These are phyloP conservation scores for Fagopyrum homotropicum DNA, from an alignment of 148 eudicot species.

Conservation along the genomic window DNA sequence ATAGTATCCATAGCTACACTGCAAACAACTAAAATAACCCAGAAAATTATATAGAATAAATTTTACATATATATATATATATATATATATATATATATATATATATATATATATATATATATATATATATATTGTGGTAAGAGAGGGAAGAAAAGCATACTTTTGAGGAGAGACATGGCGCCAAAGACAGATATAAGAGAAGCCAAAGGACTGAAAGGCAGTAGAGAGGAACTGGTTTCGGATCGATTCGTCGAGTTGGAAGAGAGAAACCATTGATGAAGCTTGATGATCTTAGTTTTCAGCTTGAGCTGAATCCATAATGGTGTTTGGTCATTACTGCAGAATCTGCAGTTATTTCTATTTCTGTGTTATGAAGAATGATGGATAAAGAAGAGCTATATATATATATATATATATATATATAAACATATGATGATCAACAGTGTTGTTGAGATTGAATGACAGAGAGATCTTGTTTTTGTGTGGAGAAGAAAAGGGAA, in stretches of 20 bases:
- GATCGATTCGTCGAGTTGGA: slow-evolving; percentile 42
- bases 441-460: not conserved
- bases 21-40: slow-evolving; percentile 32
- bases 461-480: not conserved
- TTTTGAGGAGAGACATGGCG: slow-evolving; percentile 31
- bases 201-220: slow-evolving; percentile 40
- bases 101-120: not conserved
- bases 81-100: no score
- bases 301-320: not conserved
- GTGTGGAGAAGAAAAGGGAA: not conserved
- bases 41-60: not conserved
- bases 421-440: not conserved
- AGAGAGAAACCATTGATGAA: slow-evolving; percentile 57
- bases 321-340: not conserved
- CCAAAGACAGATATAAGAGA: slow-evolving; percentile 79
- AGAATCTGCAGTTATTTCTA: not conserved
- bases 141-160: slow-evolving; percentile 19
- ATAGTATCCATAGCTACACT: slow-evolving; percentile 46
- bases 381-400: not conserved
- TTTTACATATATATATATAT: not conserved
- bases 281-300: not conserved
- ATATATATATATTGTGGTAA: no score
- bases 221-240: slow-evolving; percentile 34
- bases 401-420: not conserved
- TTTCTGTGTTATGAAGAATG: not conserved